A percentile compares a stretch with the other conserved stretches of the same genome.
These are phyloP conservation scores for Phaeophleospora eucalypticola DNA, from an alignment of 2,329 filamentous ascomycete genomes.

Conservation along the genomic window DNA sequence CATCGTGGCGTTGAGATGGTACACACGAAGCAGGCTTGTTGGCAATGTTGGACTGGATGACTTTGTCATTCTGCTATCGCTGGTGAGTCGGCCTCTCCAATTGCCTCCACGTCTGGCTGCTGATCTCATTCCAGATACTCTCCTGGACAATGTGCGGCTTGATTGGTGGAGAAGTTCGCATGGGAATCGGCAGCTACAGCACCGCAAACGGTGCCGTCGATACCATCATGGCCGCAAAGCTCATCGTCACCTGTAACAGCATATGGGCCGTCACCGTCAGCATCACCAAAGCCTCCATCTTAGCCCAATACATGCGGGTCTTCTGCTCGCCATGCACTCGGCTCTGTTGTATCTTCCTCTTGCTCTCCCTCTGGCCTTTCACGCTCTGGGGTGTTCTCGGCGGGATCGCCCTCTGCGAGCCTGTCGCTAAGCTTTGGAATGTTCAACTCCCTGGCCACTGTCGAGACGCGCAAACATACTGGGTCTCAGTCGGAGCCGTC, in stretches of 20 bases:
- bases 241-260: constrained; percentile 32
- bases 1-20: constrained; percentile 34
- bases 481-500: constrained; percentile 43
- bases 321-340: constrained; percentile 38
- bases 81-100: constrained; percentile 22
- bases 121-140: constrained; percentile 19
- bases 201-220: constrained; percentile 8
- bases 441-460: constrained; percentile 33
- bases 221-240: constrained; percentile 22
- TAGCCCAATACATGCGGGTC: constrained; percentile 48
- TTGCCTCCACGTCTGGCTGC: neutral
- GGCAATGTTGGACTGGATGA: constrained; percentile 35
- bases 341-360: constrained; percentile 36
- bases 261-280: constrained; percentile 34
- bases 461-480: constrained; percentile 38
- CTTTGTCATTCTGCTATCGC: constrained; percentile 33
- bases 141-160: constrained; percentile 30
- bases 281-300: constrained; percentile 45
- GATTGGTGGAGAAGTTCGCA: constrained; percentile 22
- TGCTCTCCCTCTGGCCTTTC: constrained; percentile 30
- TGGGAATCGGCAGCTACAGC: constrained; percentile 24
- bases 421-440: constrained; percentile 41
- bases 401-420: constrained; percentile 41
- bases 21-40: constrained; percentile 32
- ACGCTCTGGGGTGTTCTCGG: constrained; percentile 34